Conservation (phyloP, 2,329 filamentous ascomycete species). For the Pleurostoma richardsiae region DNA sequence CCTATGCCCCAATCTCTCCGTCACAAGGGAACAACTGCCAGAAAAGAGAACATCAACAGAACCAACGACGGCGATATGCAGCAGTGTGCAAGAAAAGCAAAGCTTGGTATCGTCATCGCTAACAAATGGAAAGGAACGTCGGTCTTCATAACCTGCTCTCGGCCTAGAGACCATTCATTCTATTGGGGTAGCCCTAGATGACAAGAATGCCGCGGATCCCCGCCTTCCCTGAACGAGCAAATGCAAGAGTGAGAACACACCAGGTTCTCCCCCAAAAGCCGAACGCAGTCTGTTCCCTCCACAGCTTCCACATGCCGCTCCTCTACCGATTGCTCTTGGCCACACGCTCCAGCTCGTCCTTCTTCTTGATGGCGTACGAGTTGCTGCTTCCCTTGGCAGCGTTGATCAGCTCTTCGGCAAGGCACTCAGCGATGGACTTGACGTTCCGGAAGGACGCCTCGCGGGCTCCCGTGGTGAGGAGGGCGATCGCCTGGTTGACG, state of each 20-base stretch:
- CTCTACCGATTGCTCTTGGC: conserved; percentile 99
- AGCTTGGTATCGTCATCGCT: no score
- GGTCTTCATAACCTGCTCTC: neutral
- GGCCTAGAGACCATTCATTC: neutral
- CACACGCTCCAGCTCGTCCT: conserved; percentile 99
- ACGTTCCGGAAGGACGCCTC: conserved; percentile 99
- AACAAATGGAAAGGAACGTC: no score
- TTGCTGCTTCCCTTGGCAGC: conserved; percentile 99
- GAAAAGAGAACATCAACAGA: no score
- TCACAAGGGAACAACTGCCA: no score
- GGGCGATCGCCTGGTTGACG: conserved; percentile 99
- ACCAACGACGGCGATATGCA: no score
- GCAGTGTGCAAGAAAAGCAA: no score
- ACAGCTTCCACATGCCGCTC: conserved; percentile 24
- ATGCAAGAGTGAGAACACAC: conserved; percentile 28
- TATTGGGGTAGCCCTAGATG: conserved; percentile 25
- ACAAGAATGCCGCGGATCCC: conserved; percentile 37
- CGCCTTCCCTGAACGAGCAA: conserved; percentile 37
- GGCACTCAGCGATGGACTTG: conserved; percentile 99
- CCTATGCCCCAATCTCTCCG: no score
- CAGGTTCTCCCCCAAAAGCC: conserved; percentile 22
- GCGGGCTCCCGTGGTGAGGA: conserved; percentile 97
- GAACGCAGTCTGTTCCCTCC: neutral
- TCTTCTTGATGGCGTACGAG: conserved; percentile 99
- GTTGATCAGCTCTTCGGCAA: conserved; percentile 99